These are phyloP conservation scores for Leptographium flavum DNA, from an alignment of 2,329 filamentous ascomycete species.

Conservation along the genomic window DNA sequence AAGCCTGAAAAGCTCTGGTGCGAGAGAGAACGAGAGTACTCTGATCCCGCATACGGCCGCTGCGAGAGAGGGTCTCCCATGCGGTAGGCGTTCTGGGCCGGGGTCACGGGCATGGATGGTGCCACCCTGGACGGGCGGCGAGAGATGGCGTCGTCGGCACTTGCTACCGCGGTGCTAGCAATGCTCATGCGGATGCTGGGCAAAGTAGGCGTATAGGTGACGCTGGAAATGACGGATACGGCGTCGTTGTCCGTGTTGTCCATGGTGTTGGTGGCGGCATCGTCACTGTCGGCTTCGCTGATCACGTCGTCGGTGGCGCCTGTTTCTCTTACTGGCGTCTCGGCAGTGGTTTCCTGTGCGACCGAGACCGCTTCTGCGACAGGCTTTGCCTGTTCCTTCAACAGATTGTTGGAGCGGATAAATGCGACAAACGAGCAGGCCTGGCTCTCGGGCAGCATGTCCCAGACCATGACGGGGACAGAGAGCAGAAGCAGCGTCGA, in stretches of 20 bases:
- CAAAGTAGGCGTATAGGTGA: conserved; percentile 14
- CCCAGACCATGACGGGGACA: conserved; percentile 45
- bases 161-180: conserved; percentile 7
- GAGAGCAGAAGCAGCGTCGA: conserved; percentile 44
- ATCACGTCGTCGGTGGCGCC: neutral
- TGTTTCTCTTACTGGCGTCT: neutral
- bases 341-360: neutral
- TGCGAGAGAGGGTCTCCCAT: neutral
- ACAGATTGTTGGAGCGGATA: conserved; percentile 42
- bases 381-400: conserved; percentile 17
- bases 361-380: neutral
- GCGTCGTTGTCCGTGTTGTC: conserved; percentile 1
- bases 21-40: neutral
- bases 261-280: neutral
- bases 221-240: conserved; percentile 17
- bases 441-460: conserved; percentile 40
- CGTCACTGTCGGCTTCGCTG: conserved; percentile 6
- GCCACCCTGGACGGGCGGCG: neutral
- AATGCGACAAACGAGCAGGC: conserved; percentile 45
- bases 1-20: conserved; percentile 13
- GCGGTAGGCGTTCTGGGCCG: neutral
- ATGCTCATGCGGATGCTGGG: conserved; percentile 12
- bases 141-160: conserved; percentile 1
- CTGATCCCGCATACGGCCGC: neutral
- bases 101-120: neutral